Conservation (phyloP, 768 basidiomycete species). For the Lentinus tigrinus region DNA sequence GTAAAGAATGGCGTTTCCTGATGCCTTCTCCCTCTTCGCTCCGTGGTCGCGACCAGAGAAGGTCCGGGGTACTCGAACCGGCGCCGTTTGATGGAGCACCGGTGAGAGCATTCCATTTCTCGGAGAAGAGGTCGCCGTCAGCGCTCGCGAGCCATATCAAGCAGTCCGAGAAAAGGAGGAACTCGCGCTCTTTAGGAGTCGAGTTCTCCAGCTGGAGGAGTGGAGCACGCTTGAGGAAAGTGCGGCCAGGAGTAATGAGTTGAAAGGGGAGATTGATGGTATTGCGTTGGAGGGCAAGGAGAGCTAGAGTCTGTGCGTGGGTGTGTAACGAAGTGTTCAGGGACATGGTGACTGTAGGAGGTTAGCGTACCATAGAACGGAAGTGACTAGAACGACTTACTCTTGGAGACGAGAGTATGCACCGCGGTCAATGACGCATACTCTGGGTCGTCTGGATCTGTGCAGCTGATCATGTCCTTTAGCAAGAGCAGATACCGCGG, state of each 20-base stretch:
- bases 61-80: conserved; percentile 11
- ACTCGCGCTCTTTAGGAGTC: conserved; percentile 57
- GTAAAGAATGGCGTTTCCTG: conserved; percentile 16
- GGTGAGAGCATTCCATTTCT: conserved; percentile 20
- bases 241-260: conserved; percentile 79
- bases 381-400: conserved; percentile 38
- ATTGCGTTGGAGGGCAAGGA: conserved; percentile 77
- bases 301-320: conserved; percentile 71
- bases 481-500: conserved; percentile 83
- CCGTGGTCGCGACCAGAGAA: conserved; percentile 52
- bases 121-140: conserved; percentile 33
- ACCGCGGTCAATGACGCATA: conserved; percentile 57
- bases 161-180: conserved; percentile 82
- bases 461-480: conserved; percentile 75
- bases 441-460: conserved; percentile 65
- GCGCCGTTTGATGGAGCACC: conserved; percentile 1
- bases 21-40: conserved; percentile 47
- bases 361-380: not conserved
- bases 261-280: conserved; percentile 77
- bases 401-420: conserved; percentile 70
- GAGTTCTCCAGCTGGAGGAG: conserved; percentile 59
- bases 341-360: conserved; percentile 61
- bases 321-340: conserved; percentile 78
- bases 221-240: conserved; percentile 65
- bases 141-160: conserved; percentile 71